These are phyloP conservation scores for Phytophthora megakarya DNA, from an alignment of 352 stramenopile genomes.

Conservation along the genomic window DNA sequence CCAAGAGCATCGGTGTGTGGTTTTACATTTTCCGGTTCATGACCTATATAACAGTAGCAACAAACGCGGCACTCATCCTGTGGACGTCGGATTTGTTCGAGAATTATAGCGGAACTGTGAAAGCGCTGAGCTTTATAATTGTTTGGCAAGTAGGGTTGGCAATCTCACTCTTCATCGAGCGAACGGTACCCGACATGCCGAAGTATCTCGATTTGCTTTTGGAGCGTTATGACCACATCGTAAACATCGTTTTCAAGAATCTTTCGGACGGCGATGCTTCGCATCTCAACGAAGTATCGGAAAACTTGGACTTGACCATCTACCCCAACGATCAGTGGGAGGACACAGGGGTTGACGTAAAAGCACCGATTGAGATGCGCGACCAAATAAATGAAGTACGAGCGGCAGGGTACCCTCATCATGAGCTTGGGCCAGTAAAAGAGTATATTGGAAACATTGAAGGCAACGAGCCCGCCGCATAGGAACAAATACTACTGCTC, in stretches of 20 bases:
- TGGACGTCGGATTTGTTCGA: constrained; percentile 69
- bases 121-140: constrained; percentile 64
- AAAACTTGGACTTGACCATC: constrained; percentile 69
- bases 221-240: constrained; percentile 65
- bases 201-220: constrained; percentile 50
- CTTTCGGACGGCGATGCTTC: constrained; percentile 58
- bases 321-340: constrained; percentile 69
- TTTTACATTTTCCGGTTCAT: constrained; percentile 78
- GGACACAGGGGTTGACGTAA: constrained; percentile 25
- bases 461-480: constrained; percentile 2
- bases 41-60: constrained; percentile 68
- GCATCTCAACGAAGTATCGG: constrained; percentile 58
- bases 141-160: constrained; percentile 64
- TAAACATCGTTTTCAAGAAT: constrained; percentile 71
- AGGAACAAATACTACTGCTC: constrained; percentile 2
- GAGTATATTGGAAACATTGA: constrained; percentile 20
- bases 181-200: constrained; percentile 54
- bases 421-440: constrained; percentile 15
- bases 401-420: constrained; percentile 9
- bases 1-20: constrained; percentile 92
- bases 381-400: constrained; percentile 21
- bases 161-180: constrained; percentile 58
- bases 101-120: constrained; percentile 43
- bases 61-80: constrained; percentile 71
- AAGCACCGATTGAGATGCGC: constrained; percentile 13